A percentile compares a stretch with the other conserved stretches of the same genome.
These are phyloP conservation scores for Cardamine resedifolia DNA, from an alignment of 345 rosid species.

Conservation along the genomic window DNA sequence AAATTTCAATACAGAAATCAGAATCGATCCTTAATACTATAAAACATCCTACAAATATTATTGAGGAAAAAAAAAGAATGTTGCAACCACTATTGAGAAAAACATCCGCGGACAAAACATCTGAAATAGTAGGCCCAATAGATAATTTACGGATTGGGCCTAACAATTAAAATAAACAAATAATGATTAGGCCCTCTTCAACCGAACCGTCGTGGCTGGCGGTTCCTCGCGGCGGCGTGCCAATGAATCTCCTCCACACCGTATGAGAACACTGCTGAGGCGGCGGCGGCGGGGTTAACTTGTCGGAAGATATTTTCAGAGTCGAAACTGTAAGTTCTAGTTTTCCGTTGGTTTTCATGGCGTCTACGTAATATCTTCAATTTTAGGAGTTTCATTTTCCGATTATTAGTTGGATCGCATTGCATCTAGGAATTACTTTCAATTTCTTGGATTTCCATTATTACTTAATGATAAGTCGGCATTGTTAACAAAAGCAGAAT, in stretches of 20 bases:
- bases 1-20: too few relatives aligned
- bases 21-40: too few relatives aligned
- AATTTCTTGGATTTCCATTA: background rate
- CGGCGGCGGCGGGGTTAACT: background rate
- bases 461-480: background rate
- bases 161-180: background rate
- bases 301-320: background rate
- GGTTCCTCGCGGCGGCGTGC: background rate
- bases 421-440: background rate
- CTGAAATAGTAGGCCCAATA: constrained; percentile 13
- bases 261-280: background rate
- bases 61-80: too few relatives aligned
- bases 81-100: too few relatives aligned
- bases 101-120: background rate
- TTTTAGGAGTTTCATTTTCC: background rate
- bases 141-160: background rate
- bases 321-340: background rate
- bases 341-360: background rate
- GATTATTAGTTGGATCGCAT: background rate
- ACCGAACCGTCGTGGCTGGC: constrained; percentile 13
- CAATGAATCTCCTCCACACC: background rate
- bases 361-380: background rate
- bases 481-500: background rate
- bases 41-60: too few relatives aligned
- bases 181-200: background rate